Evolutionary conservation across 1,284 basidiomycete species (phyloP), one percentile per base, ranked within the genome.

Genomic region (Ustilago vetiveriae): DNA sequence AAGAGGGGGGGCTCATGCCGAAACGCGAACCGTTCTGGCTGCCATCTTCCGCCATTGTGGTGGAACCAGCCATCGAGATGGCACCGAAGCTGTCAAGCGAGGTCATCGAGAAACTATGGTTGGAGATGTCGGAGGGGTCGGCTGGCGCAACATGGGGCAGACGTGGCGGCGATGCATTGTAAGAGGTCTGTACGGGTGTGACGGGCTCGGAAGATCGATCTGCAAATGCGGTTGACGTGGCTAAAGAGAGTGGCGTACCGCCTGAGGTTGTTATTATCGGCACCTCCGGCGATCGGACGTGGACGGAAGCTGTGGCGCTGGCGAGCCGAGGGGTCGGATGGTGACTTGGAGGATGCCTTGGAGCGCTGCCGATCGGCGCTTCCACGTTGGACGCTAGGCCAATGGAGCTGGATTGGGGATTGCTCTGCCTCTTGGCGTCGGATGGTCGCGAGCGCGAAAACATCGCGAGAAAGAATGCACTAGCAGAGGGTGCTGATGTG

Each of bases 21-120:
- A 59, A 54, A 19, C 56, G 55, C n/a, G 53, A 56, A 38, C 57
- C 55, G 6, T 44, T 26, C 24, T 60, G 56, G 26, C 62, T 62
- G 29, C 56, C 48, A 19, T 56, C 43, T 19, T 52, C 67, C 19
- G 54, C 53, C 2, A 48, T 58, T 1, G 47, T 52, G 39, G 57
- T 52, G 10, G 63, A 55, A 14, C 37, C 58, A 10, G 54, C 58
- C 57, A 59, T 41, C 9, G 60, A 71, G 37, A 49, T 52, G 37
- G 42, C 54, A 6, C 63, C 51, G 19, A 58, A 50, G 53, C 49
- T 57, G 43, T 71, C 63, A 8, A 71, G 40, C 13, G 68, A 71
- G 5, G 42, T 19, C 35, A 62, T 35, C n/a, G 68, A 71, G 41
- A 66, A 52, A 36, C 53, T 62, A 44, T 42, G 56, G 46, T 53